Percentiles rank a stretch among this genome's conserved stretches.
These are phyloP conservation scores for Russula foetens DNA, from an alignment of 768 basidiomycete genomes.

Conservation along the genomic window DNA sequence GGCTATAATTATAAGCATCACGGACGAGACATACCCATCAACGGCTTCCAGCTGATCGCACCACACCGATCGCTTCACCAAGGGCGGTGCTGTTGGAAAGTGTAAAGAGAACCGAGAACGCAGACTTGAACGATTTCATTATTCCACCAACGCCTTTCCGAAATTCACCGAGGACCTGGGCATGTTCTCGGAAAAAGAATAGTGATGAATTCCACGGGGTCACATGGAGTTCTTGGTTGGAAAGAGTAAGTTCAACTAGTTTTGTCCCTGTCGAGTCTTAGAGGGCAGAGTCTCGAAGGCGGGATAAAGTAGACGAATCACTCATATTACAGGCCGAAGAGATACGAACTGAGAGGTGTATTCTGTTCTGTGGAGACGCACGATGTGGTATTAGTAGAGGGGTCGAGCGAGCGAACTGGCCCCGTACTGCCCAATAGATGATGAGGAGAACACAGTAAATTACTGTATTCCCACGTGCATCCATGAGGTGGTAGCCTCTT, in stretches of 20 bases:
- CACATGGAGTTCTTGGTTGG: background rate
- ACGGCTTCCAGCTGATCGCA: background rate
- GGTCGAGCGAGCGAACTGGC: too few relatives aligned
- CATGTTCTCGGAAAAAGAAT: background rate
- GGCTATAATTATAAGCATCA: background rate
- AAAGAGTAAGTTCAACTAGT: background rate
- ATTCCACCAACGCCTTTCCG: too few relatives aligned
- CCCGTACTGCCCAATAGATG: too few relatives aligned
- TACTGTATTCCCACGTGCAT: too few relatives aligned
- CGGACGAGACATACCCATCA: background rate
- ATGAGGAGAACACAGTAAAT: too few relatives aligned
- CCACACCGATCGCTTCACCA: background rate
- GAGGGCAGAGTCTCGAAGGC: background rate
- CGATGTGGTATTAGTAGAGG: too few relatives aligned
- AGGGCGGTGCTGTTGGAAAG: background rate
- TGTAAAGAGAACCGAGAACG: background rate
- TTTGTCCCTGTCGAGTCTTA: background rate
- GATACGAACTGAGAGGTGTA: too few relatives aligned
- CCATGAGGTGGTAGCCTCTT: too few relatives aligned
- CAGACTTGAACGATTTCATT: too few relatives aligned
- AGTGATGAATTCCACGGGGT: background rate
- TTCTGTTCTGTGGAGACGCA: too few relatives aligned
- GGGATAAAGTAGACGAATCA: background rate
- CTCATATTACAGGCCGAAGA: too few relatives aligned
- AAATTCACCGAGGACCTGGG: too few relatives aligned